Conservation (phyloP, 2,329 filamentous ascomycete species). For the Scortechinia acanthostroma region DNA sequence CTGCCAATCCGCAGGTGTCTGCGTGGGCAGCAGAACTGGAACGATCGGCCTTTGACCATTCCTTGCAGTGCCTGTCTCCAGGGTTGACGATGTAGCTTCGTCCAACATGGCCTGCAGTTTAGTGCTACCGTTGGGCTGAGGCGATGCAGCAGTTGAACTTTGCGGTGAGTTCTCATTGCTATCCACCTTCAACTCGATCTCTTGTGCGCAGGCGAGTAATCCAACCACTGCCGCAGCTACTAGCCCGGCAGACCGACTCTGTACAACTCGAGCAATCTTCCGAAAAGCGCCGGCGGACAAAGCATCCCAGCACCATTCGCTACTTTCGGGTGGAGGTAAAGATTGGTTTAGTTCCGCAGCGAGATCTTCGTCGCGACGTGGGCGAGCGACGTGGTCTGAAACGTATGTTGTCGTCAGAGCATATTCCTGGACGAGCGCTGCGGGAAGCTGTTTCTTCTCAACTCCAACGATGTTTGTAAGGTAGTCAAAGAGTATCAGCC, state of each 20-base stretch:
- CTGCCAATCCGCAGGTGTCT: not conserved
- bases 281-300: constrained; percentile 51
- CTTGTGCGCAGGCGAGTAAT: constrained; percentile 60
- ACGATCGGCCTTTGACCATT: not conserved
- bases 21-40: not conserved
- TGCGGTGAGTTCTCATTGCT: constrained; percentile 6
- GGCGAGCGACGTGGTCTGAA: constrained; percentile 26
- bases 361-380: constrained; percentile 40
- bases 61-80: not conserved
- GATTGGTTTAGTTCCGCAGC: not conserved
- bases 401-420: constrained; percentile 67
- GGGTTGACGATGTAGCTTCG: constrained; percentile 10
- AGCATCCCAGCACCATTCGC: constrained; percentile 54
- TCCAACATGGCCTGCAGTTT: constrained; percentile 7
- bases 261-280: constrained; percentile 62
- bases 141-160: not conserved
- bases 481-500: constrained; percentile 64
- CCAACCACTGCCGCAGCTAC: constrained; percentile 69
- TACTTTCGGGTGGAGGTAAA: constrained; percentile 25
- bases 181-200: constrained; percentile 36
- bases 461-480: constrained; percentile 34
- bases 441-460: constrained; percentile 38
- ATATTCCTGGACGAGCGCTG: constrained; percentile 45
- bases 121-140: constrained; percentile 6
- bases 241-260: constrained; percentile 67